Conservation (phyloP, 148 eudicot species). For the Fagopyrum tataricum region DNA sequence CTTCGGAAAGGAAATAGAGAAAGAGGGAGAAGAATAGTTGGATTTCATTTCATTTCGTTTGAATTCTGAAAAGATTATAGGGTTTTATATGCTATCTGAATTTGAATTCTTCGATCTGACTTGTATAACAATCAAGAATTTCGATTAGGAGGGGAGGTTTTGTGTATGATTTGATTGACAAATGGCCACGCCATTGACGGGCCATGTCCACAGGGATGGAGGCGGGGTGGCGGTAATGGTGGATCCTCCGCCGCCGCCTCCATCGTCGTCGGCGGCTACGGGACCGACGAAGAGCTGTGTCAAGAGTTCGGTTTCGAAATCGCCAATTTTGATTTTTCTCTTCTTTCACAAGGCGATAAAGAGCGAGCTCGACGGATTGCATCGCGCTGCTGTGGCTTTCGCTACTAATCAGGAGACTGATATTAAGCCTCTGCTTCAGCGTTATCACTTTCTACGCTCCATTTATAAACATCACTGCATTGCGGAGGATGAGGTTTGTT, state of each 20-base stretch:
- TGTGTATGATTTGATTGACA: conserved; percentile 7
- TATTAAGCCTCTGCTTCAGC: conserved; percentile 55
- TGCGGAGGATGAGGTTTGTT: conserved; percentile 86
- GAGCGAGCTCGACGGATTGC: conserved; percentile 71
- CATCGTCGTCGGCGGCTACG: conserved; percentile 15
- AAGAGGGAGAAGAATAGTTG: not conserved
- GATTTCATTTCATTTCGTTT: not conserved
- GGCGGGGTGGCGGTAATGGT: conserved; percentile 74
- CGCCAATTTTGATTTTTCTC: conserved; percentile 82
- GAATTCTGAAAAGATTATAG: not conserved
- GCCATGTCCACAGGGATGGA: conserved; percentile 47
- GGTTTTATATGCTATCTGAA: not conserved
- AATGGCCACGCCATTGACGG: conserved; percentile 92
- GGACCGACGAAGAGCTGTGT: conserved; percentile 19
- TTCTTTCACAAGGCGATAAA: conserved; percentile 88
- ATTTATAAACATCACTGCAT: conserved; percentile 89
- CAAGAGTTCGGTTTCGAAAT: conserved; percentile 36
- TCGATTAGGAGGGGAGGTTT: not conserved
- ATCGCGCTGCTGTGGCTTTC: conserved; percentile 58
- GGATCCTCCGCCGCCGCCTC: conserved; percentile 33
- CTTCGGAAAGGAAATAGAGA: not conserved
- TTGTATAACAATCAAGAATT: not conserved
- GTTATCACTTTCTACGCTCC: conserved; percentile 62
- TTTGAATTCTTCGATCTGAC: conserved; percentile 11
- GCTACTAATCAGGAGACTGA: conserved; percentile 48